phyloP scores from a whole-genome alignment of 345 rosid species.

The Syzygium aromaticum region DNA sequence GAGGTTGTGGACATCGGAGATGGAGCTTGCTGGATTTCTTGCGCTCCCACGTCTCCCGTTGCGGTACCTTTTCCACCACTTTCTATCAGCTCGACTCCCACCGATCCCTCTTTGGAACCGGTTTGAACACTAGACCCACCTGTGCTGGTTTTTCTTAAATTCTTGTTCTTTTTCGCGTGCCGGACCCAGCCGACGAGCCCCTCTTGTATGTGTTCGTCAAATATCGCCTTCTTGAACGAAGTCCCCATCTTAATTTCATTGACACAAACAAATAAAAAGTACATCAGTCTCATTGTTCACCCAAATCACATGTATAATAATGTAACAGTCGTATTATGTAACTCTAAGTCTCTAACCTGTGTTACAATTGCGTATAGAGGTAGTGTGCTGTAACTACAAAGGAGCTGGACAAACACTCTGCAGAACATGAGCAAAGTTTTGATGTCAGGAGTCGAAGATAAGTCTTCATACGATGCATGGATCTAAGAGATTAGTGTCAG shows the following conservation, averaged over 20 bases:
- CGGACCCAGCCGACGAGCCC: conserved; percentile 71
- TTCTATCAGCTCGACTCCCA: conserved; percentile 8
- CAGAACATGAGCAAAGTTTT: neutral
- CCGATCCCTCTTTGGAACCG: neutral
- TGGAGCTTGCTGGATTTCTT: neutral
- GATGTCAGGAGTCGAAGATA: neutral
- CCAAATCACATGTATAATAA: neutral
- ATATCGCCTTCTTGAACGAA: conserved; percentile 61
- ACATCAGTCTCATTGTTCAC: neutral
- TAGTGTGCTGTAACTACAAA: conserved; percentile 78
- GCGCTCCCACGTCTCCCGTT: neutral
- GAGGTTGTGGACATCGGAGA: neutral
- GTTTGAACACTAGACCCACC: conserved; percentile 12
- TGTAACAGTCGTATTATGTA: no score
- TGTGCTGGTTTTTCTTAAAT: conserved; percentile 16
- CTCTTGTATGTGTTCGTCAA: conserved; percentile 54
- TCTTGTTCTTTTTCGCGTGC: conserved; percentile 42
- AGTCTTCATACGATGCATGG: neutral
- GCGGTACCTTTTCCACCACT: neutral
- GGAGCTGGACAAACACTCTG: conserved; percentile 62
- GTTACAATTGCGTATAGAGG: conserved; percentile 89
- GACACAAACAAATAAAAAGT: neutral
- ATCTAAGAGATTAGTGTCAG: neutral
- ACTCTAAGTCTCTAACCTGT: conserved; percentile 52
- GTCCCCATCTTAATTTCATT: conserved; percentile 66